These are phyloP conservation scores for Simmondsia chinensis DNA, from an alignment of 148 eudicot genomes.

Conservation along the genomic window DNA sequence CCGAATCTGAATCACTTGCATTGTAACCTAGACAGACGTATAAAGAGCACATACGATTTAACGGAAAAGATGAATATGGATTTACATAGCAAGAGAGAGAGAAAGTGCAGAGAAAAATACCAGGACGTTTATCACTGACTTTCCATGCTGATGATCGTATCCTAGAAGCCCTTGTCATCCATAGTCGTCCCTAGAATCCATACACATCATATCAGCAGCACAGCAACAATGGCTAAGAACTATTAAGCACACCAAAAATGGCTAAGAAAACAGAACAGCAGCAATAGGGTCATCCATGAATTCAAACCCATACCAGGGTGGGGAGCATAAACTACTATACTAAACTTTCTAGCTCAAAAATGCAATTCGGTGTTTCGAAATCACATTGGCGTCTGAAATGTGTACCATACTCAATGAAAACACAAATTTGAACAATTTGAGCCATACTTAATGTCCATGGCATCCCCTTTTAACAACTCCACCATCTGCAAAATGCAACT, in stretches of 20 bases:
- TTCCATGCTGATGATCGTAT: conserved; percentile 88
- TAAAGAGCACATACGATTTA: conserved; percentile 4
- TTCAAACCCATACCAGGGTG: too few relatives aligned
- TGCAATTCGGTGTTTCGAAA: too few relatives aligned
- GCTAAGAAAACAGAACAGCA: not conserved
- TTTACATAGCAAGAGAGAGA: not conserved
- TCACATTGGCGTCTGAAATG: too few relatives aligned
- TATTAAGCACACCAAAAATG: not conserved
- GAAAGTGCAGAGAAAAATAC: conserved; percentile 15
- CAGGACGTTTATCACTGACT: conserved; percentile 81
- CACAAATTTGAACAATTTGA: too few relatives aligned
- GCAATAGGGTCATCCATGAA: too few relatives aligned
- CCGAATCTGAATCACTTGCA: conserved; percentile 93
- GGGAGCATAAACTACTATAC: too few relatives aligned
- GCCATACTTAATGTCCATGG: too few relatives aligned
- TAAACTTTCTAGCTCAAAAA: too few relatives aligned
- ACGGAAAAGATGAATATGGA: not conserved
- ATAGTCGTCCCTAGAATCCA: conserved; percentile 42
- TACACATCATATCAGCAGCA: conserved; percentile 4
- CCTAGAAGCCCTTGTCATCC: conserved; percentile 76
- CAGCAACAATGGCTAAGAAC: not conserved
- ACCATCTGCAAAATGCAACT: too few relatives aligned
- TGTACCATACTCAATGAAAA: too few relatives aligned
- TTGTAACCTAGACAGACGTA: conserved; percentile 52
- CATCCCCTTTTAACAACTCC: too few relatives aligned